These are phyloP conservation scores for Moesziomyces globuligerus DNA, from an alignment of 1,284 basidiomycete genomes.

Conservation along the genomic window DNA sequence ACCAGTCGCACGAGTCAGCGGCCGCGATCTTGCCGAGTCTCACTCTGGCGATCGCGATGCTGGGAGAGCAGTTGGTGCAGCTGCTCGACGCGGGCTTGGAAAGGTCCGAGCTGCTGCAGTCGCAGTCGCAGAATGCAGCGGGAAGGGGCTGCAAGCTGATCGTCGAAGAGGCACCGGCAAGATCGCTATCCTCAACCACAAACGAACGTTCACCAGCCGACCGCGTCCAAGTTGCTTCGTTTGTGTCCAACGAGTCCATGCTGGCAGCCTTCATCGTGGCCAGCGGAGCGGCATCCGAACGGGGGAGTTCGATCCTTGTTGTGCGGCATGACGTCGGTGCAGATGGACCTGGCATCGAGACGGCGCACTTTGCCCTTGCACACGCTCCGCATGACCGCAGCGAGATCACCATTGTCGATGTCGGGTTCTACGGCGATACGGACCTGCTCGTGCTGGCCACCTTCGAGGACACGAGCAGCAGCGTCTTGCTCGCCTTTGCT, in stretches of 20 bases:
- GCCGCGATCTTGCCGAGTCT: constrained; percentile 18
- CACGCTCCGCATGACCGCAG: neutral
- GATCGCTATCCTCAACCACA: constrained; percentile 13
- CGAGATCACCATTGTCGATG: constrained; percentile 16
- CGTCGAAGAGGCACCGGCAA: constrained; percentile 10
- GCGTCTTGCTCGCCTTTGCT: constrained; percentile 14
- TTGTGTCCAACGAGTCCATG: constrained; percentile 2
- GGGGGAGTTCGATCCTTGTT: constrained; percentile 12
- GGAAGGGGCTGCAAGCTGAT: neutral
- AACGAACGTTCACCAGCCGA: neutral
- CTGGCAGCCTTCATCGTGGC: constrained; percentile 10
- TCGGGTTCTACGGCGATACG: constrained; percentile 23
- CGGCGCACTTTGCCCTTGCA: constrained; percentile 3
- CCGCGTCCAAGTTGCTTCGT: constrained; percentile 10
- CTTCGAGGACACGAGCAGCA: constrained; percentile 1
- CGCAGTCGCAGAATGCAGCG: neutral
- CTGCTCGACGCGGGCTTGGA: constrained; percentile 18
- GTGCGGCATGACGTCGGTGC: constrained; percentile 2
- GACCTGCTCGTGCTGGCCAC: constrained; percentile 28
- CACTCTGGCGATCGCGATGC: constrained; percentile 14
- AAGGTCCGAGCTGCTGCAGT: neutral
- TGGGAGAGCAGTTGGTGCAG: constrained; percentile 7
- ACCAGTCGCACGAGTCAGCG: too few species aligned
- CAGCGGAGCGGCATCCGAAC: neutral
- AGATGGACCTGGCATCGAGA: neutral